These are phyloP conservation scores for Crithidia thermophila DNA, from an alignment of 208 protist genomes.

Conservation along the genomic window DNA sequence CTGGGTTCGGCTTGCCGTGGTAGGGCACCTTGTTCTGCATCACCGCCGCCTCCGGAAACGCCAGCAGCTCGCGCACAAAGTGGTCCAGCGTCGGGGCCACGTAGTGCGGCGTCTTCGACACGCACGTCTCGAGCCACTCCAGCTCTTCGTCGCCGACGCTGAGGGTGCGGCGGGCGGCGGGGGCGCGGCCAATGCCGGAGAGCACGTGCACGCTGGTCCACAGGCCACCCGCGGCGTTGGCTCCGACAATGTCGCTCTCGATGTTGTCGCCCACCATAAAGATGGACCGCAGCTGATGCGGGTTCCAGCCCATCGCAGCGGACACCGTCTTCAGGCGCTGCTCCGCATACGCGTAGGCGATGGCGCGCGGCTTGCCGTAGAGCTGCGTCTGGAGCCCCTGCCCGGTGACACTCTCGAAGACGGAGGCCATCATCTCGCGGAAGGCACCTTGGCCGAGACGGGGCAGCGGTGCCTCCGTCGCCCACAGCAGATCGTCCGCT, in stretches of 20 bases:
- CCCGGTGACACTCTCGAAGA: slow-evolving; percentile 80
- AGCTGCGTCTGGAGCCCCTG: slow-evolving; percentile 62
- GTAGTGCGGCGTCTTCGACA: slow-evolving; percentile 76
- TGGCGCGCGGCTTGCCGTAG: slow-evolving; percentile 87
- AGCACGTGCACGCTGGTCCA: slow-evolving; percentile 87
- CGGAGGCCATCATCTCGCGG: slow-evolving; percentile 83
- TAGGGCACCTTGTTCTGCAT: slow-evolving; percentile 68
- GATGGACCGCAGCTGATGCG: slow-evolving; percentile 52
- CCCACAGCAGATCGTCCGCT: slow-evolving; percentile 81
- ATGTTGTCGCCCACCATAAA: slow-evolving; percentile 92
- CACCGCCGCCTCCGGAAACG: slow-evolving; percentile 71
- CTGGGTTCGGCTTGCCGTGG: slow-evolving; percentile 78
- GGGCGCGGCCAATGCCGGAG: slow-evolving; percentile 65
- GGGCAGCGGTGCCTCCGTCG: slow-evolving; percentile 71
- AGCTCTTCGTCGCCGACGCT: slow-evolving; percentile 60
- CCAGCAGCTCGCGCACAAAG: slow-evolving; percentile 84
- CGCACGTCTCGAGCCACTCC: slow-evolving; percentile 69
- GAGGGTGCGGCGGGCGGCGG: slow-evolving; percentile 61
- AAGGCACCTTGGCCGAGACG: slow-evolving; percentile 80
- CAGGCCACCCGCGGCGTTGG: slow-evolving; percentile 71
- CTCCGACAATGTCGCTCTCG: slow-evolving; percentile 84
- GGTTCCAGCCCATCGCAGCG: slow-evolving; percentile 63
- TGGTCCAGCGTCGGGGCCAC: slow-evolving; percentile 87
- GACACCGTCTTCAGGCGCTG: slow-evolving; percentile 44
- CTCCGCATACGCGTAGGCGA: slow-evolving; percentile 82